These are phyloP conservation scores for Penicillium subrubescens DNA, from an alignment of 495 filamentous ascomycete species.

Conservation along the genomic window DNA sequence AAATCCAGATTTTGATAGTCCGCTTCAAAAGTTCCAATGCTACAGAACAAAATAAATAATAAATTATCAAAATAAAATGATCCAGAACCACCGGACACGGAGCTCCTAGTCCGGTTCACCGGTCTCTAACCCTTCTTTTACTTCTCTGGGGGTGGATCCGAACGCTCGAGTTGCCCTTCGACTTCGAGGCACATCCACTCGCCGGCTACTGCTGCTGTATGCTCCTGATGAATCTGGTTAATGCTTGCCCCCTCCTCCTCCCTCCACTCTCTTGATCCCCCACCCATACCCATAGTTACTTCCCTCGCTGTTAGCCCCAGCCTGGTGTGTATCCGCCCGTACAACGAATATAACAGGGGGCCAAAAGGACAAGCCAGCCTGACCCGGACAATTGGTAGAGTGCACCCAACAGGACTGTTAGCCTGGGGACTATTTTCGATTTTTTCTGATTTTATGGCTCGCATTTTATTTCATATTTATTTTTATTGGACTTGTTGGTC, in stretches of 20 bases:
- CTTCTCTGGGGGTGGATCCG: slow-evolving; percentile 7
- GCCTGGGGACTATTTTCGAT: slow-evolving; percentile 21
- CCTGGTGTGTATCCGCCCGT: slow-evolving; percentile 34
- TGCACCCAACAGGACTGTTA: slow-evolving; percentile 30
- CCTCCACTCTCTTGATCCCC: slow-evolving; percentile 15
- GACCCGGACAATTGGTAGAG: slow-evolving; percentile 24
- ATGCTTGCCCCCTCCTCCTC: not conserved
- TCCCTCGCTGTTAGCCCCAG: slow-evolving; percentile 21
- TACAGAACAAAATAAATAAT: not conserved
- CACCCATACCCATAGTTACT: not conserved
- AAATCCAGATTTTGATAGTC: not conserved
- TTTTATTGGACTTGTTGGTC: not conserved
- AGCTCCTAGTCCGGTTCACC: slow-evolving; percentile 20
- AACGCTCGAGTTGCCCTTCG: not conserved
- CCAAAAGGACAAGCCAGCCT: slow-evolving; percentile 32
- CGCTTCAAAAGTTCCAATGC: not conserved
- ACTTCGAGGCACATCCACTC: not conserved
- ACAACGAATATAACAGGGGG: slow-evolving; percentile 24
- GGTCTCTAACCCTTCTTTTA: not conserved
- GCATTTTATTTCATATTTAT: not conserved
- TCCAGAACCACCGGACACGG: slow-evolving; percentile 3
- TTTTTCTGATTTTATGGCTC: not conserved
- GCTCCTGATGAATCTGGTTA: slow-evolving; percentile 1
- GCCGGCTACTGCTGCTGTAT: not conserved
- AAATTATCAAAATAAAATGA: not conserved